phyloP scores from a whole-genome alignment of 352 stramenopile genomes.

The Globisporangium mamillatum region DNA sequence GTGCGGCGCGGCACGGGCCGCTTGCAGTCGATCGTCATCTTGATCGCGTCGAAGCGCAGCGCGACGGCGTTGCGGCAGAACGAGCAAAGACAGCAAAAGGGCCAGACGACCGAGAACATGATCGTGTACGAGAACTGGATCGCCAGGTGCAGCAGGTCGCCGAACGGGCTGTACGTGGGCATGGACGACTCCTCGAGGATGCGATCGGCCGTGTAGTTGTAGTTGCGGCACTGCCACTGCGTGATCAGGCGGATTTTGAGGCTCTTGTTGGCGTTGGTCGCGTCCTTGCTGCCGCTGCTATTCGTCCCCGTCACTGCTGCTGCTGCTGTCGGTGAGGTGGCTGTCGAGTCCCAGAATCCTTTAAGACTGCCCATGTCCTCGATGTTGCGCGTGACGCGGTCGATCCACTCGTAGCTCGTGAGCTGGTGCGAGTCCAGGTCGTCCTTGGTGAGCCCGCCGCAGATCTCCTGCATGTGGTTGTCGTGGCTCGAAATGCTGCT shows the following conservation, averaged over 20 bases:
- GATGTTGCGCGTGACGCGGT: conserved; percentile 42
- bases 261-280: background rate
- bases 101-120: conserved; percentile 68
- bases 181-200: conserved; percentile 63
- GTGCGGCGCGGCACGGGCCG: conserved; percentile 42
- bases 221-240: conserved; percentile 58
- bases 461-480: conserved; percentile 52
- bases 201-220: conserved; percentile 51
- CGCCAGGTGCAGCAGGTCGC: conserved; percentile 53
- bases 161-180: conserved; percentile 49
- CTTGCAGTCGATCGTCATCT: conserved; percentile 70
- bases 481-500: conserved; percentile 41
- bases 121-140: conserved; percentile 73
- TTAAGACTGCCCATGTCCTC: conserved; percentile 32
- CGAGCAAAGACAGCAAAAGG: conserved; percentile 55
- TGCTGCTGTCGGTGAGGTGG: background rate
- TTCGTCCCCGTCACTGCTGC: background rate
- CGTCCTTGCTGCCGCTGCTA: background rate
- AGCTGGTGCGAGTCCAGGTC: conserved; percentile 47
- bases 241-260: conserved; percentile 42
- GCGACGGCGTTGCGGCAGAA: conserved; percentile 49
- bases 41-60: conserved; percentile 57
- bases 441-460: conserved; percentile 27
- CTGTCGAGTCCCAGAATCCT: conserved; percentile 26
- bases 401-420: conserved; percentile 60